Conservation (phyloP, 2,329 filamentous ascomycete genomes). For the Aschersonia sp. region DNA sequence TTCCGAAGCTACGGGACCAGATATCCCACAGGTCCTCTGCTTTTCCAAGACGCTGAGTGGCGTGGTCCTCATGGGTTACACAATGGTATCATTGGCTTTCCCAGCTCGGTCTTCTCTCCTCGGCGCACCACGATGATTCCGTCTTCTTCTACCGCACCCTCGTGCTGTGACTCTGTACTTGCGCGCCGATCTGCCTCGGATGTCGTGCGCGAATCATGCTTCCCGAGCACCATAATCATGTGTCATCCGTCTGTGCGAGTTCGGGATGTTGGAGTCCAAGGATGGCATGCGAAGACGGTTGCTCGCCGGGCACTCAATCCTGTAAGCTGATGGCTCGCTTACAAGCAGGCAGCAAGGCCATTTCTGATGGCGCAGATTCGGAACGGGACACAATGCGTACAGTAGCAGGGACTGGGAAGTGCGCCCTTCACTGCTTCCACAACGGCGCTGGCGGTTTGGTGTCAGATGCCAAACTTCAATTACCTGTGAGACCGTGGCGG, state of each 20-base stretch:
- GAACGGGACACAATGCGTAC: background rate
- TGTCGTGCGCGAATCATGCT: background rate
- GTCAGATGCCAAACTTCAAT: background rate
- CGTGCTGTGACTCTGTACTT: background rate
- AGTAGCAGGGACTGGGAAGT: background rate
- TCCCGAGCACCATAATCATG: background rate
- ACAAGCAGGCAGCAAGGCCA: too few relatives aligned
- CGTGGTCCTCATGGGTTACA: slow-evolving; percentile 3
- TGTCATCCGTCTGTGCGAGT: background rate
- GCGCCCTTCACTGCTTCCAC: background rate
- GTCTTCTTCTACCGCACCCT: background rate
- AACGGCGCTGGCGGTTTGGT: background rate
- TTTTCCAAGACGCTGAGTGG: slow-evolving; percentile 3
- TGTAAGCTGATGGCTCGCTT: too few relatives aligned
- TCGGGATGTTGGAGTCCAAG: too few relatives aligned
- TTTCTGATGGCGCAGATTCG: background rate
- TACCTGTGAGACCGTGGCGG: slow-evolving; percentile 6
- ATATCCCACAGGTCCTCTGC: background rate
- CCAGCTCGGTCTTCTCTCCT: background rate
- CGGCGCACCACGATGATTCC: background rate
- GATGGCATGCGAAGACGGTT: too few relatives aligned
- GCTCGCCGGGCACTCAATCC: too few relatives aligned
- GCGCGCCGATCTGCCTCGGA: background rate
- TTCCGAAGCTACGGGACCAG: background rate
- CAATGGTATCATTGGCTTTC: slow-evolving; percentile 1